Evolutionary conservation across 2,329 filamentous ascomycete species (phyloP).

Genomic region (Microthyrium microscopicum): DNA sequence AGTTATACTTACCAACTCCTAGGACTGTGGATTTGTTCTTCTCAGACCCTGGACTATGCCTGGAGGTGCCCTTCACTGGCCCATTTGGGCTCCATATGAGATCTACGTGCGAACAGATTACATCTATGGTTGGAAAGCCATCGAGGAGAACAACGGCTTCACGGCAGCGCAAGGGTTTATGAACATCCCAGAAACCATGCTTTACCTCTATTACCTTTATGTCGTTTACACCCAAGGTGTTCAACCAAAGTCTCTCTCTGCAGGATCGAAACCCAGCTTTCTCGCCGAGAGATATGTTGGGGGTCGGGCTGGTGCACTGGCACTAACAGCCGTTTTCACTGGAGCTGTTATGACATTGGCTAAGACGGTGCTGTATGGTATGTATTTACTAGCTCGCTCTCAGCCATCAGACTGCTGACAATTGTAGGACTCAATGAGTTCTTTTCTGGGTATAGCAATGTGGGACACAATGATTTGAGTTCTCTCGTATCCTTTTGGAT

Average conservation of each 20-base stretch:
- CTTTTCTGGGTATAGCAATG: slow-evolving; percentile 42
- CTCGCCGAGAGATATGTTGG: background rate
- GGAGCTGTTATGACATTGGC: slow-evolving; percentile 46
- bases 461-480: slow-evolving; percentile 41
- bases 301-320: slow-evolving; percentile 34
- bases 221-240: slow-evolving; percentile 16
- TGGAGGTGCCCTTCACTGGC: slow-evolving; percentile 53
- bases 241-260: background rate
- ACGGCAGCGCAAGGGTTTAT: slow-evolving; percentile 55
- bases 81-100: slow-evolving; percentile 60
- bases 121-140: slow-evolving; percentile 65
- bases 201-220: slow-evolving; percentile 46
- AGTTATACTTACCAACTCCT: too few relatives aligned
- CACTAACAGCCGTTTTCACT: slow-evolving; percentile 41
- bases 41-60: slow-evolving; percentile 69
- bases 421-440: slow-evolving; percentile 44
- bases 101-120: slow-evolving; percentile 68
- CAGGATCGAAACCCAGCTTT: background rate
- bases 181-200: slow-evolving; percentile 50
- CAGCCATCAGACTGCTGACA: too few relatives aligned
- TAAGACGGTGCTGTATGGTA: slow-evolving; percentile 53
- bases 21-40: slow-evolving; percentile 61
- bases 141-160: slow-evolving; percentile 53
- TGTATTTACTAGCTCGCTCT: too few relatives aligned
- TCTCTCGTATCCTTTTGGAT: slow-evolving; percentile 44